phyloP scores from a whole-genome alignment of 371 early-diverging fungal genomes.

The Mortierella sp. region DNA sequence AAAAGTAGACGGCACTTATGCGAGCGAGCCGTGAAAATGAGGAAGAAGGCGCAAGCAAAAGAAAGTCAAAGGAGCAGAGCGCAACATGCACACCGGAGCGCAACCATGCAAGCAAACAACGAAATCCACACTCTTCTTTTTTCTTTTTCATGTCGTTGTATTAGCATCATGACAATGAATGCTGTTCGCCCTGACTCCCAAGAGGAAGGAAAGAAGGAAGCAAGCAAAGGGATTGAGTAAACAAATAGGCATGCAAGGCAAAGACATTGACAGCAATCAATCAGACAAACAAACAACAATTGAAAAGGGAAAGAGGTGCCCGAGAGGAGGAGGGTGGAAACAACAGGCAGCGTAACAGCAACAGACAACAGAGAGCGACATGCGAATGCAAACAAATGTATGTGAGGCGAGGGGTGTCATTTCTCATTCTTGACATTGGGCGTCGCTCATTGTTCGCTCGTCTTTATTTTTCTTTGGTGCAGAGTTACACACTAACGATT shows the following conservation, averaged over 20 bases:
- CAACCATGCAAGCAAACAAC: not conserved
- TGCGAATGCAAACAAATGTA: not conserved
- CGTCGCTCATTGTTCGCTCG: not conserved
- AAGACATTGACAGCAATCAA: not conserved
- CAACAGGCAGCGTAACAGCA: not conserved
- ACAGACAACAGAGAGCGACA: no score
- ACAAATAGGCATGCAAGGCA: slow-evolving; percentile 8
- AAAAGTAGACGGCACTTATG: not conserved
- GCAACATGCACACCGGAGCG: not conserved
- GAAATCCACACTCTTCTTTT: no score
- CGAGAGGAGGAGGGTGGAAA: not conserved
- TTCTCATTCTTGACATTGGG: not conserved
- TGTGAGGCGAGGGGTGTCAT: not conserved
- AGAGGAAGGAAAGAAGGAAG: not conserved
- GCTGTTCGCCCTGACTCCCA: not conserved
- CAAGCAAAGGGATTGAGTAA: not conserved
- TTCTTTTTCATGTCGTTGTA: not conserved
- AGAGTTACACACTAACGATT: not conserved
- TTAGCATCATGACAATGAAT: not conserved
- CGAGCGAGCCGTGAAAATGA: not conserved
- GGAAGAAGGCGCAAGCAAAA: slow-evolving; percentile 8
- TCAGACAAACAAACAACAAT: not conserved
- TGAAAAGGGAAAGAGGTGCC: slow-evolving; percentile 9
- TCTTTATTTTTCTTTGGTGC: not conserved
- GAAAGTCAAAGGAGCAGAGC: not conserved